Evolutionary conservation across 768 basidiomycete genomes (phyloP).

Genomic region (Hemileccinum impolitum): DNA sequence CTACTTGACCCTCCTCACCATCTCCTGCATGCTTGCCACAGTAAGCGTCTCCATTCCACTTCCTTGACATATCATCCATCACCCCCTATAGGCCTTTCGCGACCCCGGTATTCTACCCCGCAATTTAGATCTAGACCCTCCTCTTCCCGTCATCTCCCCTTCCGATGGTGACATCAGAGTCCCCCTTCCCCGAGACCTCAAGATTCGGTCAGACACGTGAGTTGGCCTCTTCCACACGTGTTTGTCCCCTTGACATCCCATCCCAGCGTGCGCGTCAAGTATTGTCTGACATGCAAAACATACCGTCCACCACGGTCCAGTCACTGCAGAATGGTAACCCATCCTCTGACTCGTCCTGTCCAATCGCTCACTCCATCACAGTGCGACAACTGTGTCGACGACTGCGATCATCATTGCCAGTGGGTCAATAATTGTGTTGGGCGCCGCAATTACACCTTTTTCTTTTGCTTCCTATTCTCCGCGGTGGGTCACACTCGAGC

Average conservation of each 20-base stretch:
- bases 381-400: conserved; percentile 98
- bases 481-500: conserved; percentile 48
- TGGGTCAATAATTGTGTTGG: conserved; percentile 97
- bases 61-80: not conserved
- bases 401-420: conserved; percentile 89
- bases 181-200: conserved; percentile 79
- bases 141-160: conserved; percentile 59
- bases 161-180: conserved; percentile 58
- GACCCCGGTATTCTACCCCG: conserved; percentile 92
- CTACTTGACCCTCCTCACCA: conserved; percentile 60
- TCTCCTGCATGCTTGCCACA: conserved; percentile 75
- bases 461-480: conserved; percentile 78
- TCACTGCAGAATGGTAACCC: conserved; percentile 87
- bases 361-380: conserved; percentile 27
- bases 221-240: conserved; percentile 26
- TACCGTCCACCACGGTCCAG: conserved; percentile 93
- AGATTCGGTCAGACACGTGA: conserved; percentile 74
- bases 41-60: conserved; percentile 39
- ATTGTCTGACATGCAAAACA: conserved; percentile 88
- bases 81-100: conserved; percentile 54
- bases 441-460: conserved; percentile 91
- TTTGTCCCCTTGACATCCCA: not conserved
- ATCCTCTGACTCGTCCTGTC: not conserved
- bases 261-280: conserved; percentile 82
- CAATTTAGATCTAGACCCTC: conserved; percentile 81